Base-by-base conservation (phyloP, 2,329 filamentous ascomycete species). In the Aureobasidium mangrovei region DNA sequence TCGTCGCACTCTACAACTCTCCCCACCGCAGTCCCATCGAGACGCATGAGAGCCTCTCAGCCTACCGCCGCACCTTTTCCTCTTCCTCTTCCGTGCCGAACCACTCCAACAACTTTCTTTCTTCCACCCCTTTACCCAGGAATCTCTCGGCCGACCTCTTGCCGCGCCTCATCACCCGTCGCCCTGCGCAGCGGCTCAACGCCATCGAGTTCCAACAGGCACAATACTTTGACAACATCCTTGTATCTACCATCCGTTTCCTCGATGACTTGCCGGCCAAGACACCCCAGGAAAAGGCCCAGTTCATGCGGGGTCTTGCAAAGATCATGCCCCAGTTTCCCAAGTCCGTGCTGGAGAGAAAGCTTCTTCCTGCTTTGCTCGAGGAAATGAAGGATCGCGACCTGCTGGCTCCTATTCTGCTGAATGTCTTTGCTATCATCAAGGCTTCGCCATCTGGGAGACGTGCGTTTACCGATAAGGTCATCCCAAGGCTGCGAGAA, bases 231-330 rank as follows among this genome's bases (percentile, higher is more conserved):
- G 90, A 98, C 70, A 98, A 97, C 64, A 88, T 97, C 43, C 77
- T 98, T 4, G 89, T 98, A 26, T 95, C 91, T 0, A 96, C 93
- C 0, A 95, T 98, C 58, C 87, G 93, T 9, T 98, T 98, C 65
- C 75, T 98, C 28, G 93, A 98, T 63, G 81, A 84, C 0, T 82
- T 98, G 56, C 91, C 93, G 0, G 88, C 88, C 33, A 98, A 98
- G 72, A 95, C 90, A 1, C 79, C 88, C 0, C 87, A 82, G 58
- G 93, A 98, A 65, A 98, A 98, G 68, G 79, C 85, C 5, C 85
- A 90, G 56, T 98, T 98, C 67, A 81, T 98, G 79, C 83, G 89
- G 53, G 93, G 93, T 0, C 74, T 98, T 7, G 84, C 85, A 60
- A 86, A 89, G 52, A 90, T 98, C 8, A 72, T 98, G 55, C 85